Base-by-base conservation (phyloP, 1,284 basidiomycete species). In the Boletus subluridellus region DNA sequence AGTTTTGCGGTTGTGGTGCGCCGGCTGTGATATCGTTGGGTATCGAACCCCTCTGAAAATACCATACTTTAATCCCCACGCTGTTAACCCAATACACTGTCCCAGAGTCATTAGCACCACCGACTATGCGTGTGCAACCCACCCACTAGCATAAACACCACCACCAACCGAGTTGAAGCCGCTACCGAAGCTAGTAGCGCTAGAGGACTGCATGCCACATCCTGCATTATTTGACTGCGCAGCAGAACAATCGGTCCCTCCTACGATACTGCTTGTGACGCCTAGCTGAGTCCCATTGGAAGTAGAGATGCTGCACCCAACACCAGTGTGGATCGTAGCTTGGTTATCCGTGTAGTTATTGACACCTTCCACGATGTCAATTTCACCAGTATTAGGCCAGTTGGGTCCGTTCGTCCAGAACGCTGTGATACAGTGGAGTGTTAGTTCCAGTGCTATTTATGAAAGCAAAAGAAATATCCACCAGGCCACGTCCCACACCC, bases 401-500 rank as follows among this genome's bases (percentile, higher is more conserved):
- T 83, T 82, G 8, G 85, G 85, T 34, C 87, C 80, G 58, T 81
- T 77, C 39, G 77, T 78, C 82, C 82, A 83, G 68, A 83, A 83
- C 4, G 82, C 82, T 58, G 57, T 58, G 28, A 48, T 46, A 10
- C 21, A 11, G 11, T 45, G 34, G 34, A 34, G 26, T 11, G 56
- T 70, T 34, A 66, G 74, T 49, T 26, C 28, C 12, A 38, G 15
- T 14, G n/a, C 71, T 73, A 66, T 77, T 74, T 73, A 45, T 50
- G 37, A 47, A 39, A 32, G 45, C 1, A 44, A 41, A 48, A 32
- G 7, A 5, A 38, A 49, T n/a, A 78, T 77, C 73, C 62, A 84
- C 83, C 70, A 57, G 89, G 89, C 89, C 93, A 95, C 10, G 86
- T 88, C 42, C 87, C 93, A 73, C 93, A 95, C 8, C 94, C 94